Evolutionary conservation across 495 filamentous ascomycete species (phyloP).

Genomic region (Mytilinidion resinicola): DNA sequence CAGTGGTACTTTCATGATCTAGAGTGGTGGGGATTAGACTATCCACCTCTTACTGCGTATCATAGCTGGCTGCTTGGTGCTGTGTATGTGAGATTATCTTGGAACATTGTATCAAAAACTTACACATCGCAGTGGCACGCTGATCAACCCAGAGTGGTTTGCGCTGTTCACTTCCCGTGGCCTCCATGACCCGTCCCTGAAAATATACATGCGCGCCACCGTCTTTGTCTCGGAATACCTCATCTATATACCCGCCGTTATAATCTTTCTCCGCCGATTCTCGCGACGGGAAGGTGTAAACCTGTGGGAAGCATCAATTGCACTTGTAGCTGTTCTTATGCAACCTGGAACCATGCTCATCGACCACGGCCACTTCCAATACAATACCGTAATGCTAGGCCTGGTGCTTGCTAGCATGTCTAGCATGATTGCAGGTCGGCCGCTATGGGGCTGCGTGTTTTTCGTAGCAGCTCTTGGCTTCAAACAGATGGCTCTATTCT

Average conservation of each 20-base stretch:
- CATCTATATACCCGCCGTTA: constrained; percentile 75
- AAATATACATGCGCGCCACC: constrained; percentile 91
- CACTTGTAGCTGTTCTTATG: constrained; percentile 82
- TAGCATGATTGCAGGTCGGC: constrained; percentile 75
- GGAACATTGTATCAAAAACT: constrained; percentile 21
- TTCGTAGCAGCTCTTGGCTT: constrained; percentile 91
- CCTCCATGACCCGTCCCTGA: constrained; percentile 67
- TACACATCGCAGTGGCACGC: constrained; percentile 50
- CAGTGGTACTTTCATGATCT: constrained; percentile 98
- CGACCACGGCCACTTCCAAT: constrained; percentile 98
- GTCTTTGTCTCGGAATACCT: constrained; percentile 86
- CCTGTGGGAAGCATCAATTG: constrained; percentile 73
- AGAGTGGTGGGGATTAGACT: constrained; percentile 96
- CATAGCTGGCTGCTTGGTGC: constrained; percentile 92
- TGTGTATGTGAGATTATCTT: constrained; percentile 47
- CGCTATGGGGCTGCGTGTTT: constrained; percentile 83
- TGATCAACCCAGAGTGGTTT: constrained; percentile 81
- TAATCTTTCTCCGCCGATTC: constrained; percentile 75
- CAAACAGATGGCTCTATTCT: constrained; percentile 99
- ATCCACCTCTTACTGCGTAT: constrained; percentile 94
- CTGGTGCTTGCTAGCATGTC: constrained; percentile 79
- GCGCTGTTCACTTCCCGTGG: constrained; percentile 79
- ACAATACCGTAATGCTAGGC: constrained; percentile 97
- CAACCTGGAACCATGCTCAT: constrained; percentile 89
- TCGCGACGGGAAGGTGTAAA: constrained; percentile 64